A percentile compares a stretch with the other conserved stretches of the same genome.
Evolutionary conservation across 371 early-diverging fungal species (phyloP).

Genomic region (Mucor piriformis): DNA sequence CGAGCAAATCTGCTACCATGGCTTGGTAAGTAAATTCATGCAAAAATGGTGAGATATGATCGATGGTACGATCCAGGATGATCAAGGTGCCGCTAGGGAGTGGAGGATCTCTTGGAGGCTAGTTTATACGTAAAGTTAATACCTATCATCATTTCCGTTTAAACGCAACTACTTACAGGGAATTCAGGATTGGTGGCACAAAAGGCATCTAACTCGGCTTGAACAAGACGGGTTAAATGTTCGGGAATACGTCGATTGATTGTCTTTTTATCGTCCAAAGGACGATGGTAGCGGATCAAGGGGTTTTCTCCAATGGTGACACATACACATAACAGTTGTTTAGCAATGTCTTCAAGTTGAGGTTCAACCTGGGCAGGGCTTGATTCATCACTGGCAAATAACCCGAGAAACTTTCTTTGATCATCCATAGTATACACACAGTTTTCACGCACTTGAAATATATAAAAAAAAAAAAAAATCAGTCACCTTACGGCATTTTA

Average conservation of each 20-base stretch:
- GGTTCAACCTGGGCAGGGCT: slow-evolving; percentile 46
- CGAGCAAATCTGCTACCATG: slow-evolving; percentile 87
- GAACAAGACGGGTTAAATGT: slow-evolving; percentile 57
- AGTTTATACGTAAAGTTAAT: not conserved
- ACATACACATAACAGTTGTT: slow-evolving; percentile 76
- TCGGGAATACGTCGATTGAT: slow-evolving; percentile 59
- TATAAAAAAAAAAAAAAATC: no score
- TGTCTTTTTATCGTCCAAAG: slow-evolving; percentile 71
- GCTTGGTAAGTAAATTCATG: slow-evolving; percentile 97
- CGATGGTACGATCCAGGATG: slow-evolving; percentile 89
- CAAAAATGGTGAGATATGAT: slow-evolving; percentile 82
- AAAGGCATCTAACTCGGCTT: slow-evolving; percentile 64
- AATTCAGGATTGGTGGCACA: slow-evolving; percentile 60
- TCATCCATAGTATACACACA: slow-evolving; percentile 80
- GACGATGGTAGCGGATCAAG: slow-evolving; percentile 82
- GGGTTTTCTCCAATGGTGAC: slow-evolving; percentile 84
- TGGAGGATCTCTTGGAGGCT: slow-evolving; percentile 64
- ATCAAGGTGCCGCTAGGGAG: slow-evolving; percentile 76
- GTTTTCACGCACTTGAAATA: slow-evolving; percentile 71
- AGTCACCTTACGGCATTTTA: no score
- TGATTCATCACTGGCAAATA: slow-evolving; percentile 50
- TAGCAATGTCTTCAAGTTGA: slow-evolving; percentile 73
- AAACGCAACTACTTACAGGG: slow-evolving; percentile 45
- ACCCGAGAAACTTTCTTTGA: slow-evolving; percentile 67
- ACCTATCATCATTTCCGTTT: no score